Percentiles rank a stretch among this genome's conserved stretches.
Evolutionary conservation across 306 rosid species (phyloP).

Genomic region (Castanea crenata): DNA sequence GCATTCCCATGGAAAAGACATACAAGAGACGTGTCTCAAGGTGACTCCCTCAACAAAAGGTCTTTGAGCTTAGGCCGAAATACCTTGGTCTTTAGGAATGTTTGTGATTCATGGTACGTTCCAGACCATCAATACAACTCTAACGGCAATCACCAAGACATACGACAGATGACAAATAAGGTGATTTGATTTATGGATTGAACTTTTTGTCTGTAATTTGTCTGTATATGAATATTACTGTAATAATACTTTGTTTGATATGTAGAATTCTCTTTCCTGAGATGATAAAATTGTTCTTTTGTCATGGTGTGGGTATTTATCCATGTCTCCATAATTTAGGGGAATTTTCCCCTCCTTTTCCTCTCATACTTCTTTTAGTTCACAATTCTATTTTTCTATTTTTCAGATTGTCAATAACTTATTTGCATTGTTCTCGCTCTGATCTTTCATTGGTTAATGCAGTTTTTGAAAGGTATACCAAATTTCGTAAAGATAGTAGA

Average conservation of each 20-base stretch:
- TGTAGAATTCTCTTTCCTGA: background rate
- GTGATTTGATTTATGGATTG: constrained; percentile 34
- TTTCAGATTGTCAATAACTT: constrained; percentile 1
- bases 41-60: constrained; percentile 42
- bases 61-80: constrained; percentile 38
- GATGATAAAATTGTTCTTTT: constrained; percentile 7
- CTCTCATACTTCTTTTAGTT: background rate
- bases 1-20: constrained; percentile 73
- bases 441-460: constrained; percentile 21
- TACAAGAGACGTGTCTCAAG: constrained; percentile 43
- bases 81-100: constrained; percentile 31
- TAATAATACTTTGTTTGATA: background rate
- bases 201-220: background rate
- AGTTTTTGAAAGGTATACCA: constrained; percentile 63
- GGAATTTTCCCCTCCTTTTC: background rate
- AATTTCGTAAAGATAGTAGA: constrained; percentile 86
- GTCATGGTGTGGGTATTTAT: background rate
- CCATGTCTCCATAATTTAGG: background rate
- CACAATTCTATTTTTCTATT: background rate
- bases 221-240: background rate
- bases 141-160: constrained; percentile 28
- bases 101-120: constrained; percentile 43
- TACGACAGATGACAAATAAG: constrained; percentile 39
- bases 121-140: constrained; percentile 37
- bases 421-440: background rate